Percentiles rank a stretch among this genome's conserved stretches.
phyloP scores from a whole-genome alignment of 2,329 filamentous ascomycete genomes.

The Pseudocercospora crystallina region DNA sequence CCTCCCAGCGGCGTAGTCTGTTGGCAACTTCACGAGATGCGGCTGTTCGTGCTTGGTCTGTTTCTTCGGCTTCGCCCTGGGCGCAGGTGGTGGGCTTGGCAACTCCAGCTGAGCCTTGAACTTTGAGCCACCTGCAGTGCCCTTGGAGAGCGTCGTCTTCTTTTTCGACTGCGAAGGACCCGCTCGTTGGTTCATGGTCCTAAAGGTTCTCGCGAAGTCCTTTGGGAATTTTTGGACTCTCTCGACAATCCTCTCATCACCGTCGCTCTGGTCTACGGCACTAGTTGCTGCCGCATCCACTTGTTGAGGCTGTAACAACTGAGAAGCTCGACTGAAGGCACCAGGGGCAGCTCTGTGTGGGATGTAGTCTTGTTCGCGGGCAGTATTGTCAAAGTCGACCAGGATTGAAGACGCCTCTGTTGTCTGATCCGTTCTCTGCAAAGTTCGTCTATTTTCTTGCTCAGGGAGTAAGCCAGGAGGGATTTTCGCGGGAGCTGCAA shows the following conservation, averaged over 20 bases:
- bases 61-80: constrained; percentile 7
- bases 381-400: no score
- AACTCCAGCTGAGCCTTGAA: constrained; percentile 13
- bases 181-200: constrained; percentile 22
- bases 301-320: not conserved
- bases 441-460: no score
- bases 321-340: not conserved
- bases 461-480: not conserved
- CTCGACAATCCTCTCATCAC: constrained; percentile 12
- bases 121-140: constrained; percentile 8
- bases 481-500: not conserved
- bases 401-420: no score
- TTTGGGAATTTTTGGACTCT: constrained; percentile 8
- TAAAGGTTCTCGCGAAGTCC: constrained; percentile 6
- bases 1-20: no score
- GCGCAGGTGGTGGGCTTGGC: constrained; percentile 7
- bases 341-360: not conserved
- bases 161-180: constrained; percentile 11
- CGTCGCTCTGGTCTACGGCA: not conserved
- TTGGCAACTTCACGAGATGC: not conserved
- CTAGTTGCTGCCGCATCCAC: no score
- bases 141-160: not conserved
- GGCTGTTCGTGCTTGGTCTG: not conserved
- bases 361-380: no score
- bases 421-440: no score